Conservation (phyloP, 768 basidiomycete genomes). For the Boletus speciosus region DNA sequence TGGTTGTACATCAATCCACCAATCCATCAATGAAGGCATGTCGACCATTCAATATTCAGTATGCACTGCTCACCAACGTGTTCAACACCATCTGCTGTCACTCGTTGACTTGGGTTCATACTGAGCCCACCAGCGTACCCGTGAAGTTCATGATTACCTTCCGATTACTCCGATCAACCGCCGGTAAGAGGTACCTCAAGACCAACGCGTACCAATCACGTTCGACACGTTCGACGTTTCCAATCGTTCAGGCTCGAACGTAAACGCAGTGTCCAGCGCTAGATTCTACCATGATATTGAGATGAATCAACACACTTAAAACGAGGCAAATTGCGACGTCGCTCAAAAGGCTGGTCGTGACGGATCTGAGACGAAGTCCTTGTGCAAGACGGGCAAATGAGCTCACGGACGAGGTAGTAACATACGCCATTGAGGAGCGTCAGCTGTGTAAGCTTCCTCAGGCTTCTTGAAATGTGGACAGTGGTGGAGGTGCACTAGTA, state of each 20-base stretch:
- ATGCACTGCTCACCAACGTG: constrained; percentile 1
- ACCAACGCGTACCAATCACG: constrained; percentile 27
- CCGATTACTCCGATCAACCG: constrained; percentile 32
- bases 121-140: constrained; percentile 28
- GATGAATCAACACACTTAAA: neutral
- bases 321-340: too few relatives aligned
- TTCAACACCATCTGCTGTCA: neutral
- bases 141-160: constrained; percentile 31
- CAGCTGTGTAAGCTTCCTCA: too few relatives aligned
- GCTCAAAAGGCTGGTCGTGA: too few relatives aligned
- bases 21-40: neutral
- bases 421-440: too few relatives aligned
- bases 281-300: constrained; percentile 11
- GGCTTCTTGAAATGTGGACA: too few relatives aligned
- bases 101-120: neutral
- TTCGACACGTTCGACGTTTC: constrained; percentile 16
- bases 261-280: constrained; percentile 21
- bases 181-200: constrained; percentile 28
- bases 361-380: too few relatives aligned
- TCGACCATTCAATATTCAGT: neutral
- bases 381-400: too few relatives aligned
- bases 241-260: constrained; percentile 8
- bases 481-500: too few relatives aligned
- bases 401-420: too few relatives aligned
- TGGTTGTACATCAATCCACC: constrained; percentile 2